Evolutionary conservation across 768 basidiomycete genomes (phyloP).

Genomic region (Mycena venus): DNA sequence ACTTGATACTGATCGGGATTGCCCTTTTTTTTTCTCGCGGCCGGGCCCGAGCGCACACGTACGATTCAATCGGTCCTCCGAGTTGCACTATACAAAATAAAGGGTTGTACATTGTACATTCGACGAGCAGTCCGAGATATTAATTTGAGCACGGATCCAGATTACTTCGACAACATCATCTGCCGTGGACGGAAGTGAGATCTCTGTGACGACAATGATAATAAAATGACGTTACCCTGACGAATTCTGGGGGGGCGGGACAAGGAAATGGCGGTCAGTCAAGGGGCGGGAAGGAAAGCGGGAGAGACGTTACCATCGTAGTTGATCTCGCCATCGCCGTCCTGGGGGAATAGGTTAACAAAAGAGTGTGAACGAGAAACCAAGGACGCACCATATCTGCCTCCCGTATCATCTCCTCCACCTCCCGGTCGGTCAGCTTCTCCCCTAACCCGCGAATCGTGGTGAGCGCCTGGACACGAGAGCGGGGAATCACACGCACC

Average conservation of each 20-base stretch:
- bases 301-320: constrained; percentile 67
- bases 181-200: not conserved
- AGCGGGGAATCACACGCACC: constrained; percentile 58
- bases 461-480: not conserved
- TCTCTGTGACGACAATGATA: not conserved
- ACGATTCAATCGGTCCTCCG: not conserved
- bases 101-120: not conserved
- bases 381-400: constrained; percentile 70
- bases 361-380: not conserved
- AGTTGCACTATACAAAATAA: not conserved
- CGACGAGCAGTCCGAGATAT: not conserved
- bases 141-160: not conserved
- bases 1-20: no score
- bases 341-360: constrained; percentile 62
- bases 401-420: constrained; percentile 93
- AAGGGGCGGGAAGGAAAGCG: constrained; percentile 31
- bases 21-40: not conserved
- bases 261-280: not conserved
- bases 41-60: not conserved
- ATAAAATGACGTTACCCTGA: constrained; percentile 62
- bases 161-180: not conserved
- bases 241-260: constrained; percentile 68
- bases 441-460: constrained; percentile 62
- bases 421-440: constrained; percentile 81
- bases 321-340: constrained; percentile 90